A percentile compares a stretch with the other conserved stretches of the same genome.
Evolutionary conservation across 192 early-diverging fungal genomes (phyloP).

Genomic region (Gryganskiella cystojenkinii): DNA sequence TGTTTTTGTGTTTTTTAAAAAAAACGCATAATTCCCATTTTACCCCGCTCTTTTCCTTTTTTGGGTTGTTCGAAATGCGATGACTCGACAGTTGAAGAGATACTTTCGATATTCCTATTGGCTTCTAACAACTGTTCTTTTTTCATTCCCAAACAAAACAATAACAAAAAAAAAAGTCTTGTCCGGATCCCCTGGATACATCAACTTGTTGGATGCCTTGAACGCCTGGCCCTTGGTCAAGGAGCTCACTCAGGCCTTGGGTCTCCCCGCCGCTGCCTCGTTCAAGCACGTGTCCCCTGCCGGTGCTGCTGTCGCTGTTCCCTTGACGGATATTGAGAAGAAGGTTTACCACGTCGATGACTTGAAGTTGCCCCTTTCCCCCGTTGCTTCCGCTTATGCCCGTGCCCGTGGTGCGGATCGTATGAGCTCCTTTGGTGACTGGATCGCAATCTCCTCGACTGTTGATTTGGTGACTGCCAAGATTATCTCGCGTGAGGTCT

Average conservation of each 20-base stretch:
- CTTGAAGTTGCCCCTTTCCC: slow-evolving; percentile 77
- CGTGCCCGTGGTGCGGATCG: slow-evolving; percentile 98
- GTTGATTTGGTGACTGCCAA: slow-evolving; percentile 94
- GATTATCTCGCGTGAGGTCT: slow-evolving; percentile 96
- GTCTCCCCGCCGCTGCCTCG: slow-evolving; percentile 95
- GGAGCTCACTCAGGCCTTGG: slow-evolving; percentile 87
- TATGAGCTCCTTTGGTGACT: slow-evolving; percentile 99
- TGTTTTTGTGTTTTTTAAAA: slow-evolving; percentile 19
- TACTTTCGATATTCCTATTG: not conserved
- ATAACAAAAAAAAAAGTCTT: slow-evolving; percentile 66
- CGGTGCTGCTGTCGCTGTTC: slow-evolving; percentile 93
- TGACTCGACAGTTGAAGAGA: not conserved
- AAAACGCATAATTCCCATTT: slow-evolving; percentile 9
- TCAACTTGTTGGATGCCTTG: slow-evolving; percentile 97
- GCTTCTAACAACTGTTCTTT: not conserved
- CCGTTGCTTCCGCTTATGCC: slow-evolving; percentile 93
- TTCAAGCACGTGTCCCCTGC: slow-evolving; percentile 99
- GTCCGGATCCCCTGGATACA: slow-evolving; percentile 96
- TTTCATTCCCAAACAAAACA: not conserved
- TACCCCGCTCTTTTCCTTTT: slow-evolving; percentile 55
- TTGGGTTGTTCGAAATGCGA: slow-evolving; percentile 1
- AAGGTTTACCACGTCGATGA: slow-evolving; percentile 94
- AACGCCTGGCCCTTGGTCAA: slow-evolving; percentile 99
- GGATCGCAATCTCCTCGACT: slow-evolving; percentile 91
- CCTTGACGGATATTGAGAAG: slow-evolving; percentile 82